Conservation (phyloP, 2,329 filamentous ascomycete species). For the Sarocladium oryzae region DNA sequence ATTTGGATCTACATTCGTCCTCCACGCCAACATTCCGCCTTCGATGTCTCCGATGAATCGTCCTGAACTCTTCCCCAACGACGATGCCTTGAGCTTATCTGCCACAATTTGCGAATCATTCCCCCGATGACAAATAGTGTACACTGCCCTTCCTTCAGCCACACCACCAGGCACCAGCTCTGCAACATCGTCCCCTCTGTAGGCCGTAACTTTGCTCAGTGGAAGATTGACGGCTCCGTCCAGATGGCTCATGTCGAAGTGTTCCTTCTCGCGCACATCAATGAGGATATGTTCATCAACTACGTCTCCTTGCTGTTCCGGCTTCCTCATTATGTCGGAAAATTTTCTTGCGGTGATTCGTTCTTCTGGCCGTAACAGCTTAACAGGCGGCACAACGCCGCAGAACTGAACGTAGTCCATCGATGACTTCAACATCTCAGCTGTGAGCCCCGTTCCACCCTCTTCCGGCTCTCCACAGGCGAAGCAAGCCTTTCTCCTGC, state of each 20-base stretch:
- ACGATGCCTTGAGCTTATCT: constrained; percentile 56
- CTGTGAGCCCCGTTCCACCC: constrained; percentile 41
- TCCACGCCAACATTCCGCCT: constrained; percentile 70
- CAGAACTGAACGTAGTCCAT: constrained; percentile 87
- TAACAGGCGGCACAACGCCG: constrained; percentile 51
- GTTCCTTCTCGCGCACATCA: constrained; percentile 78
- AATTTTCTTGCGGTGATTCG: constrained; percentile 63
- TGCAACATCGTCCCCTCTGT: constrained; percentile 27
- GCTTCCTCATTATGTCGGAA: constrained; percentile 20
- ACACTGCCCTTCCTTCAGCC: constrained; percentile 48
- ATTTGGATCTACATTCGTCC: constrained; percentile 54
- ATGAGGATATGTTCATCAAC: constrained; percentile 51
- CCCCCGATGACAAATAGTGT: constrained; percentile 66
- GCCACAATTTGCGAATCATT: constrained; percentile 73
- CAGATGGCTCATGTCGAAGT: constrained; percentile 75
- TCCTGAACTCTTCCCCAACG: constrained; percentile 42
- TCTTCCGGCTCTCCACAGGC: constrained; percentile 60
- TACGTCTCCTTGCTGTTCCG: constrained; percentile 7
- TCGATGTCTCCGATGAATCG: constrained; percentile 63
- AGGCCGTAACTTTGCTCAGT: constrained; percentile 47
- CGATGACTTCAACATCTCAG: constrained; percentile 53
- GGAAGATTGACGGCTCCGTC: constrained; percentile 69
- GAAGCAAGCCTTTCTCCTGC: constrained; percentile 63
- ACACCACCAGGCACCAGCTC: constrained; percentile 31
- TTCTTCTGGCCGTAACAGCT: constrained; percentile 54